These are phyloP conservation scores for Trichomonascaceae sp. DNA, from an alignment of 1,139 yeast genomes.

Conservation along the genomic window DNA sequence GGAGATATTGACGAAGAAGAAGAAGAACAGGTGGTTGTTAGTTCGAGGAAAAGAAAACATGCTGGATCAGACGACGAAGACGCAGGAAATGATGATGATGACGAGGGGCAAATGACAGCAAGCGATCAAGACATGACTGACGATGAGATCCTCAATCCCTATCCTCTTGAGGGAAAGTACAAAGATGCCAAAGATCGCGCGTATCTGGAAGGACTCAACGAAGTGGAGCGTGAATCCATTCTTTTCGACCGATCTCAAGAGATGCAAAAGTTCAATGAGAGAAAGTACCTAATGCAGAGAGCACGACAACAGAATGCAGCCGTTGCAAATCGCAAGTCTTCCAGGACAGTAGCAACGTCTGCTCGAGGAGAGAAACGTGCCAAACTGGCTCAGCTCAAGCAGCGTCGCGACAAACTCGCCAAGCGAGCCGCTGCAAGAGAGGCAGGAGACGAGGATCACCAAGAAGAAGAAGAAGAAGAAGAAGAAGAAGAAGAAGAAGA, in stretches of 20 bases:
- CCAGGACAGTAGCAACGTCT: conserved; percentile 15
- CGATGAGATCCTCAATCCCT: conserved; percentile 48
- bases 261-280: conserved; percentile 75
- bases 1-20: conserved; percentile 31
- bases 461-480: conserved; percentile 11
- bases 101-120: conserved; percentile 22
- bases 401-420: conserved; percentile 58
- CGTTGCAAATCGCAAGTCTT: conserved; percentile 19
- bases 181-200: conserved; percentile 70
- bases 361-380: conserved; percentile 32
- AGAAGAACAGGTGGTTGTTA: conserved; percentile 11
- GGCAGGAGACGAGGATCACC: conserved; percentile 13
- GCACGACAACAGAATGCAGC: conserved; percentile 44
- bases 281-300: conserved; percentile 69
- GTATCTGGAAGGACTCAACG: conserved; percentile 61
- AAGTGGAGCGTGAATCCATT: conserved; percentile 80
- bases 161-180: conserved; percentile 87
- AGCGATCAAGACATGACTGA: conserved; percentile 32
- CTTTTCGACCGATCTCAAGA: conserved; percentile 88
- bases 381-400: conserved; percentile 70
- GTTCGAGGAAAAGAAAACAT: conserved; percentile 9
- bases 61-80: conserved; percentile 6
- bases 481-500: conserved; percentile 19
- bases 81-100: conserved; percentile 22
- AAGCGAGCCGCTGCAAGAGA: conserved; percentile 17